Evolutionary conservation across 2,329 filamentous ascomycete genomes (phyloP), one percentile per base, ranked within the genome.

Genomic region (Ophiostoma triangulosporum): DNA sequence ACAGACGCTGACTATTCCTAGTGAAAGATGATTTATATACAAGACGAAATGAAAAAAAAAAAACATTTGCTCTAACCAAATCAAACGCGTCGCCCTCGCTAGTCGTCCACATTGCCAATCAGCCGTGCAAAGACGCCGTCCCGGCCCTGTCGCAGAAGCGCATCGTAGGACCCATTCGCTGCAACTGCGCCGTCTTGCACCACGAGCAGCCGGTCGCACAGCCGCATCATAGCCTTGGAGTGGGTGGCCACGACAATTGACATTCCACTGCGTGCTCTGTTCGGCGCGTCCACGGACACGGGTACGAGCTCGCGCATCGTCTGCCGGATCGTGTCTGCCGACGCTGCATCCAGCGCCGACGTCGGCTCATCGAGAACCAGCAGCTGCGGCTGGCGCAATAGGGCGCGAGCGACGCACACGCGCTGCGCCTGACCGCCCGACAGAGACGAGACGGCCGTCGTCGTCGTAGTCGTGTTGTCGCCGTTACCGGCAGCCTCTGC

Each of bases 351-450:
- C 0, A 97, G 71, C 0, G 85, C 84, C 26, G 43, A 52, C 0
- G 90, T 96, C 1, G 89, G 87, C 68, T 96, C 90, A 61, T 97
- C 91, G 2, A 96, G 69, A 2, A 96, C 76, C 15, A 96, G 69
- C 2, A 96, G 71, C 38, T 76, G 74, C 0, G 89, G 89, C 14
- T 74, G 71, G 0, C 88, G 76, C 0, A 86, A 75, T 0, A 96
- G 70, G 0, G 89, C 88, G 1, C 90, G 74, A 0, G 90, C 88
- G 56, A 96, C 89, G 20, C 82, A 83, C 2, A 96, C 66, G 1
- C 88, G 76, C 64, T 96, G 90, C 0, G 83, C 79, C 65, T 96
- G 90, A 0, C 91, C 91, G 0, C 88, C 88, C 0, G 84, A 89
- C 0, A 96, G 67, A 0, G 75, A 70, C 17, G 84, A 29, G 22